phyloP scores from a whole-genome alignment of 345 rosid species.

The Corymbia maculata region DNA sequence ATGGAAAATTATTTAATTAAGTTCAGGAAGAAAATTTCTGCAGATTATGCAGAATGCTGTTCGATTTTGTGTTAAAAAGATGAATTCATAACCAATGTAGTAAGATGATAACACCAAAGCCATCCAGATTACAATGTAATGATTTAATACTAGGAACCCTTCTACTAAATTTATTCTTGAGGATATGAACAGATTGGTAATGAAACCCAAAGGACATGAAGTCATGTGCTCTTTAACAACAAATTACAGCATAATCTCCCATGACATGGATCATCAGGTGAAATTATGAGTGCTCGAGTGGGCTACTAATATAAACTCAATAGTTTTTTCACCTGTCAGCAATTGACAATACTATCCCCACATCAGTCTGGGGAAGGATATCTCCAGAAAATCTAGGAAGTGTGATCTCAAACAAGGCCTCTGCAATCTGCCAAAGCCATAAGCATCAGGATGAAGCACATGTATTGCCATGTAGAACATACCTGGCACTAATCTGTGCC shows the following conservation, averaged over 20 bases:
- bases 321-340: conserved; percentile 60
- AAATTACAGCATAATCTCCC: neutral
- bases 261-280: neutral
- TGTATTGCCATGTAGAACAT: neutral
- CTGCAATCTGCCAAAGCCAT: conserved; percentile 53
- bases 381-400: conserved; percentile 96
- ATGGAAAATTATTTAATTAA: neutral
- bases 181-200: neutral
- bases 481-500: neutral
- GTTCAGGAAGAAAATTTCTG: neutral
- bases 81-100: neutral
- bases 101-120: neutral
- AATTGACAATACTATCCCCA: conserved; percentile 79
- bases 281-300: neutral
- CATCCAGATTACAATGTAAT: neutral
- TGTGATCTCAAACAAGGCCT: conserved; percentile 76
- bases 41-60: neutral
- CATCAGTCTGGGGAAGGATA: conserved; percentile 69
- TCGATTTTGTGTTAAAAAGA: neutral
- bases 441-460: neutral
- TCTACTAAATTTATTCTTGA: neutral
- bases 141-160: neutral
- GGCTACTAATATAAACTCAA: conserved; percentile 1
- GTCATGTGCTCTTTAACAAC: neutral
- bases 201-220: neutral